Evolutionary conservation across 163 green algal species (phyloP).

Genomic region (Coccomyxa subellipsoidea): DNA sequence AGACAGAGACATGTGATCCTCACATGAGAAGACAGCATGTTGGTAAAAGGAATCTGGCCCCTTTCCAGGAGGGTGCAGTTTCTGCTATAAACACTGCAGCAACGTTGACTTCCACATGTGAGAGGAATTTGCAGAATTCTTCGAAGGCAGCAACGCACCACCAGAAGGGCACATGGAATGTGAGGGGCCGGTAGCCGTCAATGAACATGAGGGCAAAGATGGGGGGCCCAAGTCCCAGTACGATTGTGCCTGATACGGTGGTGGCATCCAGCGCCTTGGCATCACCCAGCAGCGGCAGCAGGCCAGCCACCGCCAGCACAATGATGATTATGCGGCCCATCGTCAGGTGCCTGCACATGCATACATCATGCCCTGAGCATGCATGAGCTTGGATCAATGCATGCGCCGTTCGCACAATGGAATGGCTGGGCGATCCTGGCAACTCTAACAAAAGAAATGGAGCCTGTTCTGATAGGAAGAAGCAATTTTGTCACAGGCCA

Average conservation of each 20-base stretch:
- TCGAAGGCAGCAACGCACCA: conserved; percentile 17
- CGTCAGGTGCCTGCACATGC: conserved; percentile 26
- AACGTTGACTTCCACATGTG: background rate
- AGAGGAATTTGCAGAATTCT: background rate
- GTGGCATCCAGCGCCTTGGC: conserved; percentile 30
- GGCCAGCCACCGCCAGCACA: conserved; percentile 22
- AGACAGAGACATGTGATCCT: background rate
- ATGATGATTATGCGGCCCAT: conserved; percentile 24
- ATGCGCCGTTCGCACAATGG: too few species aligned
- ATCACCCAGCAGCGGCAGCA: conserved; percentile 24
- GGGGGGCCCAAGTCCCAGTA: conserved; percentile 29
- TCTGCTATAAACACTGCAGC: background rate
- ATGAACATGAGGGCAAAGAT: conserved; percentile 24
- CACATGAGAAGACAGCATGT: too few species aligned
- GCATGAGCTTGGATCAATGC: too few species aligned
- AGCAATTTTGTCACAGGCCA: too few species aligned
- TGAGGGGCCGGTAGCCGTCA: conserved; percentile 24
- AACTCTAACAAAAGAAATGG: too few species aligned
- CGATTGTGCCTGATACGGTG: conserved; percentile 17
- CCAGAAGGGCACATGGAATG: conserved; percentile 37
- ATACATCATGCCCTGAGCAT: background rate
- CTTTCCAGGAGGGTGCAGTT: background rate
- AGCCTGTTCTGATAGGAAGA: too few species aligned
- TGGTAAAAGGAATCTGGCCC: too few species aligned
- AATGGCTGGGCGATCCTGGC: too few species aligned